Evolutionary conservation across 495 filamentous ascomycete species (phyloP), one percentile per base, ranked within the genome.

Genomic region (Pseudevernia furfuracea): DNA sequence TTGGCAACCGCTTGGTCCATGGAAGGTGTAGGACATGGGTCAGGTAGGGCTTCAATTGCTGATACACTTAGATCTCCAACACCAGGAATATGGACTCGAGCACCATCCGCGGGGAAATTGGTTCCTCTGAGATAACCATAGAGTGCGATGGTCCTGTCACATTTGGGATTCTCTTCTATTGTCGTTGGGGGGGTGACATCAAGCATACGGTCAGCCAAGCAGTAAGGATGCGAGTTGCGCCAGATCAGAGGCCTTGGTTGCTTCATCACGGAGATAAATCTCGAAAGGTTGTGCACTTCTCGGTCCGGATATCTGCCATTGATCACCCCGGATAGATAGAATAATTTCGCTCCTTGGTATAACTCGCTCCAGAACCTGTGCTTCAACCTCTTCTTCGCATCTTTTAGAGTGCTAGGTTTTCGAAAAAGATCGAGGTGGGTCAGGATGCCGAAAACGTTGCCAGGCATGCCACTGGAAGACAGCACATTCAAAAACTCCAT

Each of bases 401-500:
- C 85, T 68, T 87, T 89, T 37, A 98, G 75, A 3, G 91, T 87
- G 66, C 91, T 90, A 58, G 94, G 94, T 67, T 94, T 96, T 74
- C 86, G 85, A 79, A 97, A 98, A 4, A 97, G 81, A 74, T 98
- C 94, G 46, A 98, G 80, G 82, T 97, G 95, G 19, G 94, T 97
- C 36, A 97, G 81, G 58, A 98, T 92, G 36, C 95, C 95, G 71
- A 97, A 97, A 28, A 98, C 91, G 70, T 98, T 98, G 65, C 92
- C 93, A 12, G 94, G 94, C 91, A 98, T 96, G 73, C 94, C 94
- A 60, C 88, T 93, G 14, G 90, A 82, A 10, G 89, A 85, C 60
- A 97, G 77, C 52, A 95, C 86, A 69, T 96, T 97, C 71, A 98
- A 75, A 69, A 98, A 98, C 74, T 98, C 94, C 95, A 98, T 97